These are phyloP conservation scores for Phytopythium delawarense DNA, from an alignment of 352 stramenopile genomes.

Conservation along the genomic window DNA sequence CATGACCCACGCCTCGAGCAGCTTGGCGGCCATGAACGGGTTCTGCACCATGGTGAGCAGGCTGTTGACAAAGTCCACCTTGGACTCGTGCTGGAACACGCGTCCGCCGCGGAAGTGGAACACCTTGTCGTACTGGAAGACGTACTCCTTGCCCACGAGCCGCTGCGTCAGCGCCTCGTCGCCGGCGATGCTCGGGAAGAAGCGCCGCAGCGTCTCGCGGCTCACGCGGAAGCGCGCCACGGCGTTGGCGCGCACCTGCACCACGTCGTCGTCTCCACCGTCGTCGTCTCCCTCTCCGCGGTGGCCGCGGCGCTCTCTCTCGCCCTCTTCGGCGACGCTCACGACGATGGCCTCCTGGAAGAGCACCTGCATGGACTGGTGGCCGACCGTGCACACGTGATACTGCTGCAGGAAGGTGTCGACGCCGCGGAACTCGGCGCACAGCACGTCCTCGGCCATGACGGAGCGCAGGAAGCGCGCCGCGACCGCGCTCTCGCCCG, in stretches of 20 bases:
- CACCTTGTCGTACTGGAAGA: slow-evolving; percentile 65
- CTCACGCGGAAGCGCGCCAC: slow-evolving; percentile 37
- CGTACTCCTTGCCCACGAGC: slow-evolving; percentile 56
- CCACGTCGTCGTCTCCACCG: slow-evolving; percentile 5
- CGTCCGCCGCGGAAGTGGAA: slow-evolving; percentile 49
- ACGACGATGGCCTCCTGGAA: slow-evolving; percentile 22
- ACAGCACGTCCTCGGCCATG: slow-evolving; percentile 41
- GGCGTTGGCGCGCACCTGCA: slow-evolving; percentile 40
- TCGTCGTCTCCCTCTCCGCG: neutral
- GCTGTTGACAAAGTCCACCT: slow-evolving; percentile 42
- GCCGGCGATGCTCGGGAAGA: slow-evolving; percentile 47
- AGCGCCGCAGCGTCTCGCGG: slow-evolving; percentile 32
- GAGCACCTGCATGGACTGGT: slow-evolving; percentile 26
- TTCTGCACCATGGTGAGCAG: slow-evolving; percentile 48
- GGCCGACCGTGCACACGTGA: slow-evolving; percentile 23
- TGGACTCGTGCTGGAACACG: slow-evolving; percentile 58
- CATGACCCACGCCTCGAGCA: slow-evolving; percentile 46
- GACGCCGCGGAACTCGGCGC: slow-evolving; percentile 51
- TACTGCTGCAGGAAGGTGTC: slow-evolving; percentile 50
- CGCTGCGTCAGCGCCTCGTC: slow-evolving; percentile 49
- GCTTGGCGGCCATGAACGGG: slow-evolving; percentile 48
- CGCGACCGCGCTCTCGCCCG: slow-evolving; percentile 14
- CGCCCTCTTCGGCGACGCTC: slow-evolving; percentile 6
- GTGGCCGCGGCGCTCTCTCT: too few species aligned
- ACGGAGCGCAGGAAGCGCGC: slow-evolving; percentile 33